phyloP scores from a whole-genome alignment of 306 rosid species.

The Spatholobus suberectus region DNA sequence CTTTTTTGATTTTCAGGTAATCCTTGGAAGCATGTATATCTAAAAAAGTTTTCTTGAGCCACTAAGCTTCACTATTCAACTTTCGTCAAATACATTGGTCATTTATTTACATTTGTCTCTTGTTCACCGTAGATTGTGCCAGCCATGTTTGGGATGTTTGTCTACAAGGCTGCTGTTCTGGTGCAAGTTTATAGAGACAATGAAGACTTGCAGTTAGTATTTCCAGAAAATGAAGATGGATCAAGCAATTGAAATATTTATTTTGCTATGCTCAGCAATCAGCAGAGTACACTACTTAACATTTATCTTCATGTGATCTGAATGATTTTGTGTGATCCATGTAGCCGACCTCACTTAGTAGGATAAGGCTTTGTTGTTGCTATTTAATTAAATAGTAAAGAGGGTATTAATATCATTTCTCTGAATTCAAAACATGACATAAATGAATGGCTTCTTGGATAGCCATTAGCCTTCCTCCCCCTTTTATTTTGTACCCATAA shows the following conservation, averaged over 20 bases:
- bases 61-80: background rate
- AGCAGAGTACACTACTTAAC: slow-evolving; percentile 9
- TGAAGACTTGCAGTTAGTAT: slow-evolving; percentile 66
- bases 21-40: slow-evolving; percentile 9
- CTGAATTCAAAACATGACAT: background rate
- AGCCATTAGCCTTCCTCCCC: background rate
- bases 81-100: slow-evolving; percentile 1
- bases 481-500: slow-evolving; percentile 6
- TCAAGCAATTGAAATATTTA: slow-evolving; percentile 38
- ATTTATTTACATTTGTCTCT: slow-evolving; percentile 12
- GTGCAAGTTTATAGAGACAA: slow-evolving; percentile 95
- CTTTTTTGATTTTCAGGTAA: slow-evolving; percentile 90
- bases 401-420: background rate
- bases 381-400: background rate
- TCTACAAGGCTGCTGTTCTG: slow-evolving; percentile 87
- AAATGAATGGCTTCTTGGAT: background rate
- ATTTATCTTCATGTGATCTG: too few species aligned
- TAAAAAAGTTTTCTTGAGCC: background rate
- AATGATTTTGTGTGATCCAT: too few species aligned
- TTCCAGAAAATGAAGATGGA: slow-evolving; percentile 64
- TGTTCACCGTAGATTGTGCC: slow-evolving; percentile 75
- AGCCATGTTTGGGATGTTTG: slow-evolving; percentile 95
- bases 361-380: too few species aligned
- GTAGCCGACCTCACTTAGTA: too few species aligned
- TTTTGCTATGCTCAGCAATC: slow-evolving; percentile 21